Evolutionary conservation across 371 early-diverging fungal species (phyloP), one percentile per base, ranked within the genome.

Genomic region (Paraphysoderma sedebokerense): DNA sequence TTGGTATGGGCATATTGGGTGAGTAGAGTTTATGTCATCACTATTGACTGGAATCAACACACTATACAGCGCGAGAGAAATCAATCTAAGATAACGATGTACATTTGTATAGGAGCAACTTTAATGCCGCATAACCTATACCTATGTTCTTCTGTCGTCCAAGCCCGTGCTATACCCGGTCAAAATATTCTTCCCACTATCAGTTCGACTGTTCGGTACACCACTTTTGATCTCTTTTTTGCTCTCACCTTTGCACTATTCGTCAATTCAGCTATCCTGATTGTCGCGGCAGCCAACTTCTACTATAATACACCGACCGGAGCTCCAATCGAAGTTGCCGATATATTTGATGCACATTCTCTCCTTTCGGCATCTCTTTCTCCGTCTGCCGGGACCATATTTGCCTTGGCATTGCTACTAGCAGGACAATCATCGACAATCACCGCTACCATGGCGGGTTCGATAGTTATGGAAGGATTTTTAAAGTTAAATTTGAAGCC

Each of bases 401-500:
- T 86, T 70, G 85, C 85, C 0, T 51, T 83, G 3, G 86, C 81
- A 5, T 57, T 88, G 39, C 55, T 88, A 46, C 64, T 75, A 51
- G 69, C 82, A 1, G 88, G 88, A 31, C 85, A 85, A 57, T 72
- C 72, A 4, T 75, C 79, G 22, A 83, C 86, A 11, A 60, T 88
- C 35, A 86, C 88, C 1, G 87, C 84, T 2, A 88, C 88, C 13
- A 56, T 88, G 54, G 85, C 88, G 5, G 88, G 88, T 13, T 85
- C 84, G 59, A 79, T 86, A 29, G 74, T 85, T 40, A 85, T 85
- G 81, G 72, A 78, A 27, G 85, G 85, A 2, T 85, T 87, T 52
- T 54, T 84, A 41, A 83, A 82, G 20, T 65, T 74, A 47, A 70
- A 66, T n/a, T 24, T 77, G 17, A 60, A 66, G 27, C 81, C 85